Percentiles rank a stretch among this genome's conserved stretches.
Conservation (phyloP, 164 flowering plant genomes). For the Houttuynia cordata region DNA sequence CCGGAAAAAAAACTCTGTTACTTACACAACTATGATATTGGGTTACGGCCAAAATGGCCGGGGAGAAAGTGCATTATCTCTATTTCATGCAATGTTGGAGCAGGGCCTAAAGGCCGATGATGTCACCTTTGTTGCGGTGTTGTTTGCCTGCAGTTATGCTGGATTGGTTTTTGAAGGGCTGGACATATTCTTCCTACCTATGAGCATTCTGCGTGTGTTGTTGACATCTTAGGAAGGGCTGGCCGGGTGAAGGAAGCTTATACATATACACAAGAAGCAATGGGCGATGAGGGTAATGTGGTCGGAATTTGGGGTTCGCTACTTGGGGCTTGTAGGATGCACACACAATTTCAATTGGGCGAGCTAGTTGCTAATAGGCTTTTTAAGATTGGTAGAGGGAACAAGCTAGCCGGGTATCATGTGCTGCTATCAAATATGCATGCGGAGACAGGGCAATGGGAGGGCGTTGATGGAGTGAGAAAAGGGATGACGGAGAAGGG, state of each 20-base stretch:
- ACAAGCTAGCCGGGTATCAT: conserved; percentile 46
- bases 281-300: conserved; percentile 43
- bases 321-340: conserved; percentile 67
- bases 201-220: conserved; percentile 77
- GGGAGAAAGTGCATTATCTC: conserved; percentile 52
- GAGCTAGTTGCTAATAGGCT: conserved; percentile 43
- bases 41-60: conserved; percentile 86
- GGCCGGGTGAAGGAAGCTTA: conserved; percentile 77
- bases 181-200: conserved; percentile 39
- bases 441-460: conserved; percentile 71
- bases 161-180: no score
- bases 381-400: conserved; percentile 34
- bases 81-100: conserved; percentile 43
- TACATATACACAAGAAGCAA: conserved; percentile 32
- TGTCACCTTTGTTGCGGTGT: conserved; percentile 60
- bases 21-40: conserved; percentile 76
- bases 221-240: conserved; percentile 83
- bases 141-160: conserved; percentile 75
- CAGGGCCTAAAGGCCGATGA: conserved; percentile 55
- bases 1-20: conserved; percentile 53
- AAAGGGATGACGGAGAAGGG: conserved; percentile 61
- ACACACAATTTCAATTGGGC: conserved; percentile 51
- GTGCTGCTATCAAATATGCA: conserved; percentile 73
- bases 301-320: conserved; percentile 81
- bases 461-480: conserved; percentile 45